Conservation (phyloP, 768 basidiomycete genomes). For the Boletus pseudopeckii region DNA sequence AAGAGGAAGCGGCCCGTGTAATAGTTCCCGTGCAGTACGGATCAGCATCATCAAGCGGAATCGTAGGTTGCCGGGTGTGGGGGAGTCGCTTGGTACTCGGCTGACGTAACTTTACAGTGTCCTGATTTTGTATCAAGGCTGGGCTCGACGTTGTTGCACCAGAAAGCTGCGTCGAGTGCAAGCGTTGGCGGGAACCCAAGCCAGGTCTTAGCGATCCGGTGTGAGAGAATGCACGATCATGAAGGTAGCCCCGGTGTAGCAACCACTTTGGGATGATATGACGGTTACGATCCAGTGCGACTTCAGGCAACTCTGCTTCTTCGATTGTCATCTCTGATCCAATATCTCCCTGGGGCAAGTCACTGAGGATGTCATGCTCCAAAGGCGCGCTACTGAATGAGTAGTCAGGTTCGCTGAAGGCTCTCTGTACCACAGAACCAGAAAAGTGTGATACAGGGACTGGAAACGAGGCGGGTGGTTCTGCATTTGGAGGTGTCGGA, state of each 20-base stretch:
- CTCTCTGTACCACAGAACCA: slow-evolving; percentile 28
- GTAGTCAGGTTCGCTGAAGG: slow-evolving; percentile 25
- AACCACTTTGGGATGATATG: slow-evolving; percentile 97
- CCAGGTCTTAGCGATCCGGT: slow-evolving; percentile 30
- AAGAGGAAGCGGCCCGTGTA: slow-evolving; percentile 25
- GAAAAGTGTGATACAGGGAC: slow-evolving; percentile 20
- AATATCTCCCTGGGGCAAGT: slow-evolving; percentile 27
- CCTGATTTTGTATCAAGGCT: slow-evolving; percentile 46
- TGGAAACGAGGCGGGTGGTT: slow-evolving; percentile 12
- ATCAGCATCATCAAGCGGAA: slow-evolving; percentile 37
- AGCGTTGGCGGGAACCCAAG: slow-evolving; percentile 32
- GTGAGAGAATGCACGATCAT: slow-evolving; percentile 50
- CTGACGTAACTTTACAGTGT: slow-evolving; percentile 14
- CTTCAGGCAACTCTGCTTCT: slow-evolving; percentile 90
- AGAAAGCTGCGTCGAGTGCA: slow-evolving; percentile 42
- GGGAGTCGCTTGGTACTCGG: slow-evolving; percentile 36
- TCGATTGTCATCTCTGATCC: slow-evolving; percentile 46
- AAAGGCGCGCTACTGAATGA: slow-evolving; percentile 1
- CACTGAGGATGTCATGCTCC: not conserved
- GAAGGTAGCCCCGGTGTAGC: slow-evolving; percentile 48
- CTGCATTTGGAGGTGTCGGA: slow-evolving; percentile 20
- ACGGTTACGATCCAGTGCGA: slow-evolving; percentile 85
- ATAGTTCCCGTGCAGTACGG: slow-evolving; percentile 44
- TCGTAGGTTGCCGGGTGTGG: slow-evolving; percentile 39
- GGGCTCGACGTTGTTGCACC: slow-evolving; percentile 68